These are phyloP conservation scores for Amniculicola lignicola DNA, from an alignment of 495 filamentous ascomycete genomes.

Conservation along the genomic window DNA sequence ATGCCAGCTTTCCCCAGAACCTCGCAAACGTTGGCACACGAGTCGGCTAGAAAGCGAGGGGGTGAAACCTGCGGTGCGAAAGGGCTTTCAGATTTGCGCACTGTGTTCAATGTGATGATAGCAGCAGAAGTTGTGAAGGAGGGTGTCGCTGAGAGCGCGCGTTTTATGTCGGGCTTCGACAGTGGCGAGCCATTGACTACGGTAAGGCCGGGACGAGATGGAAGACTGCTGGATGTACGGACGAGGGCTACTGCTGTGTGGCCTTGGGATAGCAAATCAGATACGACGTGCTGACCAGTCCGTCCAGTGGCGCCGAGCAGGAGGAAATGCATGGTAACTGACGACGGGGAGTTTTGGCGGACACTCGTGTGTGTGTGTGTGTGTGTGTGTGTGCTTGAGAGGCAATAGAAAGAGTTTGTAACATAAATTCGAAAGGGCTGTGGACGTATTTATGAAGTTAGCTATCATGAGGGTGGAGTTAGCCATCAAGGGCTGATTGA, in stretches of 20 bases:
- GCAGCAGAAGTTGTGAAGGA: conserved; percentile 39
- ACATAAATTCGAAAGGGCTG: conserved; percentile 1
- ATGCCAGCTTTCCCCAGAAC: conserved; percentile 45
- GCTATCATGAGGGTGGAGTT: neutral
- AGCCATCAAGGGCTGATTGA: neutral
- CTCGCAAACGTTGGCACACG: conserved; percentile 44
- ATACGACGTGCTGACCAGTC: conserved; percentile 11
- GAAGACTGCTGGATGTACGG: conserved; percentile 33
- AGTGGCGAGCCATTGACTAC: conserved; percentile 43
- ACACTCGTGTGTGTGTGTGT: neutral
- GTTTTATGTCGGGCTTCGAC: conserved; percentile 41
- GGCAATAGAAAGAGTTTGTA: conserved; percentile 2
- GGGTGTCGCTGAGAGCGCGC: conserved; percentile 37
- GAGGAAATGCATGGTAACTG: conserved; percentile 9
- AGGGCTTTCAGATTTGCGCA: conserved; percentile 46
- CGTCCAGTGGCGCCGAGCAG: conserved; percentile 13
- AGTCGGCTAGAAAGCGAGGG: conserved; percentile 48
- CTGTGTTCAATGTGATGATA: conserved; percentile 48
- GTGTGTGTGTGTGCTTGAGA: neutral
- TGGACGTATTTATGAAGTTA: conserved; percentile 6
- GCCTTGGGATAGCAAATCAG: conserved; percentile 13
- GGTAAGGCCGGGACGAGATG: conserved; percentile 33
- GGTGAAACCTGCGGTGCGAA: conserved; percentile 47
- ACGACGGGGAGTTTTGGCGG: neutral
- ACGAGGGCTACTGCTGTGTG: conserved; percentile 38